A percentile compares a stretch with the other conserved stretches of the same genome.
Conservation (phyloP, 345 rosid genomes). For the Mercurialis annua region DNA sequence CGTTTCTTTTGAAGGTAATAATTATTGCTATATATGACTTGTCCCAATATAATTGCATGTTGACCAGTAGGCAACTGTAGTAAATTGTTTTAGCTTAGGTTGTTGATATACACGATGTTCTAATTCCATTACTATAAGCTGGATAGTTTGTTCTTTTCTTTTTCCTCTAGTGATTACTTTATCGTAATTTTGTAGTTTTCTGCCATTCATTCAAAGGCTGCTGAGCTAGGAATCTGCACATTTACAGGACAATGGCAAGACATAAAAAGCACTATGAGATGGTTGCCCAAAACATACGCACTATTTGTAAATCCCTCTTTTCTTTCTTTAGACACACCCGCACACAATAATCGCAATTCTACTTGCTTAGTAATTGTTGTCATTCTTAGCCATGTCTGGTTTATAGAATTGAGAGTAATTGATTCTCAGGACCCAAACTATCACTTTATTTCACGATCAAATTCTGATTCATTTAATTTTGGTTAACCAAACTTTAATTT, state of each 20-base stretch:
- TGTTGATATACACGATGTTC: background rate
- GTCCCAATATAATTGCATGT: background rate
- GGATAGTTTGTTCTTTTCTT: background rate
- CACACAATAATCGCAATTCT: background rate
- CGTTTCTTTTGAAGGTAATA: constrained; percentile 74
- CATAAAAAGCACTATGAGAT: constrained; percentile 54
- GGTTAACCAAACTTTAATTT: too few relatives aligned
- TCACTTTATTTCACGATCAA: too few relatives aligned
- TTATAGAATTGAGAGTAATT: too few relatives aligned
- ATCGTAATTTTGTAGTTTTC: constrained; percentile 47
- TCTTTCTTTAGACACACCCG: constrained; percentile 9
- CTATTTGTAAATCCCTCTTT: constrained; percentile 50
- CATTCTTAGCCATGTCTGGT: too few relatives aligned
- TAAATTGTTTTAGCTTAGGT: background rate
- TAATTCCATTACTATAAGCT: background rate
- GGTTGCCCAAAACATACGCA: constrained; percentile 75
- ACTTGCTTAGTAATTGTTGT: background rate
- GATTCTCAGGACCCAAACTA: too few relatives aligned
- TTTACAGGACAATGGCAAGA: constrained; percentile 71
- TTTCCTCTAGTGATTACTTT: background rate
- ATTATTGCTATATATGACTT: background rate
- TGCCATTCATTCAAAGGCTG: constrained; percentile 45
- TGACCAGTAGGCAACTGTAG: background rate
- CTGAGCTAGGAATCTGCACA: constrained; percentile 65
- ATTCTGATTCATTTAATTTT: too few relatives aligned